These are phyloP conservation scores for Rhizophagus clarus DNA, from an alignment of 192 early-diverging fungal genomes.

Conservation along the genomic window DNA sequence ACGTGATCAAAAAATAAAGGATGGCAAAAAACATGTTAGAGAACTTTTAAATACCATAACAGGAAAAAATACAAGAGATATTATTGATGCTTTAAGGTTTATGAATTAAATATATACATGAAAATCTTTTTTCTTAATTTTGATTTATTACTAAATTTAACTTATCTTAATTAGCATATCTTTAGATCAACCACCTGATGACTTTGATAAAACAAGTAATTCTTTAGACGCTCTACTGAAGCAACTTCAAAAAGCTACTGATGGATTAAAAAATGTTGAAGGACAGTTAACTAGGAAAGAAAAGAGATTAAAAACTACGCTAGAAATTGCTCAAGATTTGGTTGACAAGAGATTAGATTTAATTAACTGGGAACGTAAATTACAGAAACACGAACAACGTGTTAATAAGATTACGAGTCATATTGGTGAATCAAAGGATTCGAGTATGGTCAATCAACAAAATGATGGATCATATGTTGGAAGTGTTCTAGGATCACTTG, in stretches of 20 bases:
- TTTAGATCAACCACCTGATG: neutral
- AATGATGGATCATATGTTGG: neutral
- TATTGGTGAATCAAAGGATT: neutral
- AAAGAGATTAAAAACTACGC: neutral
- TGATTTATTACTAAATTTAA: neutral
- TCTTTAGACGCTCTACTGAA: neutral
- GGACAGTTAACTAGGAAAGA: neutral
- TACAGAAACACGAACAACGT: neutral
- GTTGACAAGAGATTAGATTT: neutral
- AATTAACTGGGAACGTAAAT: neutral
- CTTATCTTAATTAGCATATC: neutral
- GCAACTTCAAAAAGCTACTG: neutral
- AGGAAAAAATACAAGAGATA: neutral
- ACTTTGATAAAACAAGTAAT: neutral
- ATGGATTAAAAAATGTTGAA: neutral
- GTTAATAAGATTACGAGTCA: neutral
- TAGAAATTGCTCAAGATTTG: neutral
- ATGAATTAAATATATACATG: neutral
- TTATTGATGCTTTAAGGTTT: conserved; percentile 3
- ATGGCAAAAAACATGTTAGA: neutral
- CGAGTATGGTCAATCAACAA: neutral
- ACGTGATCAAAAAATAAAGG: neutral
- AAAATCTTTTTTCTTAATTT: neutral
- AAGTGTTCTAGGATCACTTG: neutral
- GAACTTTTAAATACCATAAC: neutral